These are phyloP conservation scores for Neopestalotiopsis rosae DNA, from an alignment of 2,329 filamentous ascomycete species.

Conservation along the genomic window DNA sequence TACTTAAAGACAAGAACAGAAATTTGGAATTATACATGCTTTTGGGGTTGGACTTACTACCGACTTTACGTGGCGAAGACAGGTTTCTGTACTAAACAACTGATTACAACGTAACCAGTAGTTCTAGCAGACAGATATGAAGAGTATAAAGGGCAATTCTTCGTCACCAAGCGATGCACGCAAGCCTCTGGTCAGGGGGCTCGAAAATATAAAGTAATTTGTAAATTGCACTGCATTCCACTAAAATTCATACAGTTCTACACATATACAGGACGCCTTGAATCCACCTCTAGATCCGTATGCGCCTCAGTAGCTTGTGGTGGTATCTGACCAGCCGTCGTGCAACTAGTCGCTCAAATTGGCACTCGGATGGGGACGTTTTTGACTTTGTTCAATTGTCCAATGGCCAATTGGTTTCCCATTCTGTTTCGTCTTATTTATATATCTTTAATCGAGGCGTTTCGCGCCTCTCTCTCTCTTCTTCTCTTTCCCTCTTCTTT, in stretches of 20 bases:
- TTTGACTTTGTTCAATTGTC: constrained; percentile 8
- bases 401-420: background rate
- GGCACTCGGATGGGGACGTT: background rate
- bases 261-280: background rate
- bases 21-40: too few species aligned
- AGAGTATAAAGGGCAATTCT: background rate
- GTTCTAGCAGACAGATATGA: too few species aligned
- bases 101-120: too few species aligned
- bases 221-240: background rate
- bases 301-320: background rate
- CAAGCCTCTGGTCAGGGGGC: too few species aligned
- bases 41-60: too few species aligned
- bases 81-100: too few species aligned
- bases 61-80: too few species aligned
- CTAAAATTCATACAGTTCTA: constrained; percentile 3
- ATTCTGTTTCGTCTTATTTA: background rate
- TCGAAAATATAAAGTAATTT: background rate
- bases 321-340: background rate
- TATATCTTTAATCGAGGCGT: too few species aligned
- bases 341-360: background rate
- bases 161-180: too few species aligned
- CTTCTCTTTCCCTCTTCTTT: constrained; percentile 26
- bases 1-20: too few species aligned
- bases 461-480: constrained; percentile 2
- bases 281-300: background rate